Evolutionary conservation across 2,329 filamentous ascomycete genomes (phyloP), one percentile per base, ranked within the genome.

Genomic region (Ceratocystis harringtonii): DNA sequence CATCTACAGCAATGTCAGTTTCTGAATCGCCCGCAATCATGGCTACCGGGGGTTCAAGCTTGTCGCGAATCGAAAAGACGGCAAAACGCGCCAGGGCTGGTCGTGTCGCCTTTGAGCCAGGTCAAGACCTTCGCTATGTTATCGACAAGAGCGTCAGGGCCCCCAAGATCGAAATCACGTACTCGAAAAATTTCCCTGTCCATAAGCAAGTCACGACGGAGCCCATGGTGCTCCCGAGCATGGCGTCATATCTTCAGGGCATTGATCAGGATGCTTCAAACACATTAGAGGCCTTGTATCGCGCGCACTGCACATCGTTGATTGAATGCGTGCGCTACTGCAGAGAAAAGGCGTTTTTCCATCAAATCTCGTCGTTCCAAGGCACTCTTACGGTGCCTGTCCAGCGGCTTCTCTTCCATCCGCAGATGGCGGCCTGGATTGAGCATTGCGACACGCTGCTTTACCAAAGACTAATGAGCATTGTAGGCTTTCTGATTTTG

Each of bases 311-410:
- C 74, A 96, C 94, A 15, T 96, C 92, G 0, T 81, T 99, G 4
- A 88, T 99, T 41, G 94, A 99, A 75, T 92, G 90, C 70, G 91
- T 99, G 68, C 88, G 94, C 36, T 97, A 90, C 74, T 96, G 92
- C 80, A 95, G 94, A 72, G 90, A 96, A 75, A 95, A 96, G 76
- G 92, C 91, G 5, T 95, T 99, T 74, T 95, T 96, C 73, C 90
- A 95, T 69, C 83, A 96, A 17, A 96, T 95, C 73, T 92, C 89
- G 5, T 94, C 92, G 0, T 97, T 99, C 74, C 90, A 96, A 72
- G 94, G 94, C 65, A 97, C 92, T 1, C 82, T 99, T 71, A 99
- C 94, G 0, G 95, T 96, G 75, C 94, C 94, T 5, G 92, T 97
- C 2, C 91, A 96, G 74, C 96, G 95, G 74, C 78, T 99, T 1